A percentile compares a stretch with the other conserved stretches of the same genome.
These are phyloP conservation scores for Yamadazyma olivae DNA, from an alignment of 805 yeast genomes.

Conservation along the genomic window DNA sequence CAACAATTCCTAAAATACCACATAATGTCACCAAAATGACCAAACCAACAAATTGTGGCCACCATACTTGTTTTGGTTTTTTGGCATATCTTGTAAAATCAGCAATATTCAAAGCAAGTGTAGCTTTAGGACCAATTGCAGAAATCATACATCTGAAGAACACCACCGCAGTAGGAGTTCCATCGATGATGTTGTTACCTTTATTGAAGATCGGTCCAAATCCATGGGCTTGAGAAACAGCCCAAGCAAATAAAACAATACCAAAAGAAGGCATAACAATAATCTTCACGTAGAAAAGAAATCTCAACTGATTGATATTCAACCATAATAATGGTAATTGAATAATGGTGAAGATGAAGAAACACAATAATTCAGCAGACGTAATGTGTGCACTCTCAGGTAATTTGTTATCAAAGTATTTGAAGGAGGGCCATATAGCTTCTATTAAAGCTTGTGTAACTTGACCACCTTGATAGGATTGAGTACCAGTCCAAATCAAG, in stretches of 20 bases:
- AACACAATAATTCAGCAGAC: conserved; percentile 13
- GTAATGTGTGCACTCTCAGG: conserved; percentile 15
- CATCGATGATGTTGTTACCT: conserved; percentile 3
- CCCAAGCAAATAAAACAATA: conserved; percentile 27
- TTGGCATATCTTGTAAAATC: conserved; percentile 13
- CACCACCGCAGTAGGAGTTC: conserved; percentile 13
- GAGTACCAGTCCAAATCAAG: conserved; percentile 35
- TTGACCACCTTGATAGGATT: conserved; percentile 33
- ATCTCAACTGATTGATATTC: conserved; percentile 27
- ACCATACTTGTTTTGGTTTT: conserved; percentile 5
- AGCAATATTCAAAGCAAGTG: conserved; percentile 11
- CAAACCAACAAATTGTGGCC: conserved; percentile 12
- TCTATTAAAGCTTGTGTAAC: conserved; percentile 27
- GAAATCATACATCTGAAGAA: conserved; percentile 10
- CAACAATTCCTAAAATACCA: conserved; percentile 12
- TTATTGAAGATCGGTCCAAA: conserved; percentile 17
- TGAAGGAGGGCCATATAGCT: conserved; percentile 14
- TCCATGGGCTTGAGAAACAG: conserved; percentile 23
- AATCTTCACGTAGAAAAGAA: conserved; percentile 18
- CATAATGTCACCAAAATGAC: conserved; percentile 10
- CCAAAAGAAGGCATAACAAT: conserved; percentile 26
- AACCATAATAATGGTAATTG: conserved; percentile 20
- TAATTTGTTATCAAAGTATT: conserved; percentile 14
- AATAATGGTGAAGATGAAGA: conserved; percentile 8
- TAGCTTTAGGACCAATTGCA: conserved; percentile 12